Evolutionary conservation across 306 rosid genomes (phyloP), one percentile per base, ranked within the genome.

Genomic region (Malus asiatica): DNA sequence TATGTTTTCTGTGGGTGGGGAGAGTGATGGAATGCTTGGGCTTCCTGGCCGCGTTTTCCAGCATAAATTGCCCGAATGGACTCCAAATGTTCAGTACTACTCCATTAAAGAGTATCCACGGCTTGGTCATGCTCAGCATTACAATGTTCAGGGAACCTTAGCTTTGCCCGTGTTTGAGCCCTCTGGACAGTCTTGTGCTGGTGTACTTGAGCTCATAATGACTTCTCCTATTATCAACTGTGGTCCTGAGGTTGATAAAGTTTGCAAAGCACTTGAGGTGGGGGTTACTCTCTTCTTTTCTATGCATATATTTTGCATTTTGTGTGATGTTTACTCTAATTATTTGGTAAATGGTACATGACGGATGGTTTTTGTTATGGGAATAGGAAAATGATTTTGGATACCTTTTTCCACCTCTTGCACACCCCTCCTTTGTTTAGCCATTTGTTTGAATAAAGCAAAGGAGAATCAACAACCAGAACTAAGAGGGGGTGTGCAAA

Each of bases 201-300:
- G 88, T 74, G 98, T 93, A 10, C 78, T 93, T 53, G 98, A 93
- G 88, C 80, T 93, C 79, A 88, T 93, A 71, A 87, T 91, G 98
- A 93, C 89, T 77, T 83, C 96, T 11, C 87, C 75, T 29, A 90
- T 83, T 90, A 85, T 91, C 79, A 88, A 91, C 65, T 93, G 91
- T 81, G 97, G 94, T 64, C 90, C 96, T 22, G 98, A 91, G 72
- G 94, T 90, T 76, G 93, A 93, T 68, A 90, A 87, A 86, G 80
- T 91, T 73, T 91, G 98, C 84, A 93, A 91, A 86, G 98, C 98
- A 73, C 97, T 93, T 73, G 88, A 93, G 97, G 98, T 91, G 84
- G 45, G 91, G 27, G 63, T 80, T 76, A 33, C 75, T 70, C 22
- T 13, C 29, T 80, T 79, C 48, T 53, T 65, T 79, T 15, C 74